These are phyloP conservation scores for Xylaria sp. DNA, from an alignment of 2,329 filamentous ascomycete genomes.

Conservation along the genomic window DNA sequence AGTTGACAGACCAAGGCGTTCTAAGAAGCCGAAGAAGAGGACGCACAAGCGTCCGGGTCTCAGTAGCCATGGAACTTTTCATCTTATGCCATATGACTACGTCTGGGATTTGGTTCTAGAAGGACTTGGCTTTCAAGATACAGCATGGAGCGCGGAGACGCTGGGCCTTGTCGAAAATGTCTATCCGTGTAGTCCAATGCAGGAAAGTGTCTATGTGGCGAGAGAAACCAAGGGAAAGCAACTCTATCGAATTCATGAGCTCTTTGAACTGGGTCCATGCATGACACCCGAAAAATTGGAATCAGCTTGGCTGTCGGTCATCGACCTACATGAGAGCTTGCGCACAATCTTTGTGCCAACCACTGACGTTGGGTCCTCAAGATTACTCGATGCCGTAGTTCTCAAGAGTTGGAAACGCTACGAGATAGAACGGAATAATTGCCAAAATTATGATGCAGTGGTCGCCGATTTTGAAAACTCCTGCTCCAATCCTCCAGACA, in stretches of 20 bases:
- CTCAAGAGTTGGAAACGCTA: neutral
- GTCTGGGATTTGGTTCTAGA: slow-evolving; percentile 7
- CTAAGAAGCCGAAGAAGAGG: neutral
- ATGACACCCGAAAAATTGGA: neutral
- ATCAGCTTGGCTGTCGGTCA: slow-evolving; percentile 10
- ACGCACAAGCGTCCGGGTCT: neutral
- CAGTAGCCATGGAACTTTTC: neutral
- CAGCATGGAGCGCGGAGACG: neutral
- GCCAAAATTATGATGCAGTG: neutral
- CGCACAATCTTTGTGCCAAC: slow-evolving; percentile 14
- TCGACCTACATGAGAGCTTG: slow-evolving; percentile 10
- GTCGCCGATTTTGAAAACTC: neutral
- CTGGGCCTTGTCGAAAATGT: slow-evolving; percentile 6
- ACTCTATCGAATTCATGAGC: slow-evolving; percentile 11
- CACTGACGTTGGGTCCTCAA: slow-evolving; percentile 1
- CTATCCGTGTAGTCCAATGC: slow-evolving; percentile 14
- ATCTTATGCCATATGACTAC: slow-evolving; percentile 6
- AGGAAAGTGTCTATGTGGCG: slow-evolving; percentile 12
- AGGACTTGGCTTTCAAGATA: neutral
- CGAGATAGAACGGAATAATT: neutral
- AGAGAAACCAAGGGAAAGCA: slow-evolving; percentile 12
- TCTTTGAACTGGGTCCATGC: slow-evolving; percentile 2
- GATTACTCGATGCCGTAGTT: slow-evolving; percentile 17
- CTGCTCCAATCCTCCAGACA: neutral
- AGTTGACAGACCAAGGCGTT: neutral